Base-by-base conservation (phyloP, 2,329 filamentous ascomycete species). In the Scytalidium lignicola region DNA sequence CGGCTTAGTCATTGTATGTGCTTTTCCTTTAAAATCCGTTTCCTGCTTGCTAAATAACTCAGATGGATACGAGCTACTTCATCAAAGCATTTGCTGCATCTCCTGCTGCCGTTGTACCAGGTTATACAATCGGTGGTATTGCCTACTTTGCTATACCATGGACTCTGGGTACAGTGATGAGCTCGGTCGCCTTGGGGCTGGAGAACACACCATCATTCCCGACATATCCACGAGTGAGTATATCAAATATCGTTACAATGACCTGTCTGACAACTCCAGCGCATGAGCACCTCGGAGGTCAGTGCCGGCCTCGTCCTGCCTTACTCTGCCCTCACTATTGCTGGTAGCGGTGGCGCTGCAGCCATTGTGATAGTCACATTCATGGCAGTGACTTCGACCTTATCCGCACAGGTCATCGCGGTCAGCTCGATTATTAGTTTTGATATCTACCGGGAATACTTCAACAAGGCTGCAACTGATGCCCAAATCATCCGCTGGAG, bases 401-500 rank as follows among this genome's bases (percentile, higher is more conserved):
- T 86, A 55, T 90, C 85, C 1, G 85, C 88, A 0, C 86, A 95
- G 64, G 71, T 95, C 7, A 90, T 95, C 51, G 88, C 90, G 3
- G 87, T 92, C 2, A 90, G 86, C 1, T 90, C 85, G 15, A 92
- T 95, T 66, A 82, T 83, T 67, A 92, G 88, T 0, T 93, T 92
- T 63, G 89, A 93, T 60, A 75, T 92, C 56, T 95, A 92, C 70
- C 83, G 88, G 53, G 88, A 86, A 1, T 95, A 95, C 65, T 77
- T 93, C 70, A 86, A 91, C 56, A 88, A 88, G 0, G 63, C 71
- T 0, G 89, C 90, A 9, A 70, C 67, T 0, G 74, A 79, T 47
- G 58, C 61, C 0, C 71, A 79, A 23, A 65, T 77, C 0, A 79
- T 80, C 37, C 70, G 70, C 0, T 73, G 72, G 63, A 75, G 70